Percentiles rank a stretch among this genome's conserved stretches.
Conservation (phyloP, 441 rosid species). For the Populus hybrid region DNA sequence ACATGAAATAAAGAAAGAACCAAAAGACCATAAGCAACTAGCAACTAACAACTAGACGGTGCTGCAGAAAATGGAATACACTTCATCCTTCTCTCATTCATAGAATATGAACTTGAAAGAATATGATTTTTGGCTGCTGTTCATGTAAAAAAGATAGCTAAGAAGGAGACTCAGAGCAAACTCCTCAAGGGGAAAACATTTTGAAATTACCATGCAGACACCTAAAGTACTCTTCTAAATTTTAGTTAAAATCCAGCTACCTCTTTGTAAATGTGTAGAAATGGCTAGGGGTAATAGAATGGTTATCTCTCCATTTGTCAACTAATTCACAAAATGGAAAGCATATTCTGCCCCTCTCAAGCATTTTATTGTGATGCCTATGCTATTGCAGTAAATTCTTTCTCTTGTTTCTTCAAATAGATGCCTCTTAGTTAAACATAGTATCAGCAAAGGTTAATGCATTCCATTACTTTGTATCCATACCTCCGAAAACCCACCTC, state of each 20-base stretch:
- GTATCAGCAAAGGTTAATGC: not conserved
- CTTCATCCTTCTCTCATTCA: not conserved
- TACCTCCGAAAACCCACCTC: not conserved
- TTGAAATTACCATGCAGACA: not conserved
- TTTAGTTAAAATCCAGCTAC: not conserved
- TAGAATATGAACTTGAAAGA: not conserved
- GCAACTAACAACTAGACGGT: not conserved
- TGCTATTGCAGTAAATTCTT: not conserved
- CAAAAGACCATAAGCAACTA: not conserved
- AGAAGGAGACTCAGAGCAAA: not conserved
- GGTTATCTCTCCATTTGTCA: not conserved
- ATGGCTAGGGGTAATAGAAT: not conserved
- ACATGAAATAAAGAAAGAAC: too few relatives aligned
- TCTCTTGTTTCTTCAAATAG: not conserved
- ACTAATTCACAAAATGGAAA: not conserved
- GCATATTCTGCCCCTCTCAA: not conserved
- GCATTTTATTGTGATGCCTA: not conserved
- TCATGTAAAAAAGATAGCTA: not conserved
- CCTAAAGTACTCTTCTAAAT: not conserved
- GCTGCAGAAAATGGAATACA: not conserved
- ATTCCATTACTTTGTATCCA: constrained; percentile 1
- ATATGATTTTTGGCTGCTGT: not conserved
- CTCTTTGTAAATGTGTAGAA: not conserved
- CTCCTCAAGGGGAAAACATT: not conserved
- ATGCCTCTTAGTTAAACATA: not conserved